Base-by-base conservation (phyloP, 176 grass and related monocot genomes). In the Musa beccarii region DNA sequence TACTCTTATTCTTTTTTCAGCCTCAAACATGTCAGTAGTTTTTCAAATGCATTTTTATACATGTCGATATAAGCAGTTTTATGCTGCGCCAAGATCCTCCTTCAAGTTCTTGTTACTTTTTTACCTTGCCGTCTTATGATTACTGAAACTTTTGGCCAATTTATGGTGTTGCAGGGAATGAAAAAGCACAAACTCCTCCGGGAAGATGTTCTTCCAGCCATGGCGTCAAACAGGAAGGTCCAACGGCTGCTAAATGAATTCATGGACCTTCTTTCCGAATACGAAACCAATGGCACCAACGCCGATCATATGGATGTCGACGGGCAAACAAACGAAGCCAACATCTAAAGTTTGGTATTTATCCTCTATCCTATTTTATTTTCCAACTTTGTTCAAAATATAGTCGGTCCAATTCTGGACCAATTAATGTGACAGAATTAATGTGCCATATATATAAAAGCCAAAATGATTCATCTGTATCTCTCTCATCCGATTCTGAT, bases 201-300 rank as follows among this genome's bases (percentile, higher is more conserved):
- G 82, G 95, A 99, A 86, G 88, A 87, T 53, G 84, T 99, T 54
- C 85, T 99, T 77, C 95, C 90, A 19, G 89, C 88, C 2, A 89
- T 99, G 88, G 95, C 95, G 19, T 87, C 86, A 0, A 99, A 99
- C 74, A 78, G 90, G 57, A 99, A 99, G 80, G 90, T 99, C 66
- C 95, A 99, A 64, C 79, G 95, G 53, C 71, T 99, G 79, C 75
- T 99, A 11, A 94, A 90, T 26, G 90, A 99, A 65, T 99, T 99
- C 77, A 91, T 93, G 90, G 88, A 99, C 61, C 84, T 90, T n/a
- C 80, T 99, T 76, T 85, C 78, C 20, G 95, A 99, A 63, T 91
- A 91, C 26, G 81, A 91, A 74, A 61, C 72, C 10, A 59, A 77
- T 5, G 84, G 84, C 67, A 76, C 68, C 69, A 76, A 86, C 70